A percentile compares a stretch with the other conserved stretches of the same genome.
phyloP scores from a whole-genome alignment of 1,139 yeast genomes.

The Candida tropicalis region DNA sequence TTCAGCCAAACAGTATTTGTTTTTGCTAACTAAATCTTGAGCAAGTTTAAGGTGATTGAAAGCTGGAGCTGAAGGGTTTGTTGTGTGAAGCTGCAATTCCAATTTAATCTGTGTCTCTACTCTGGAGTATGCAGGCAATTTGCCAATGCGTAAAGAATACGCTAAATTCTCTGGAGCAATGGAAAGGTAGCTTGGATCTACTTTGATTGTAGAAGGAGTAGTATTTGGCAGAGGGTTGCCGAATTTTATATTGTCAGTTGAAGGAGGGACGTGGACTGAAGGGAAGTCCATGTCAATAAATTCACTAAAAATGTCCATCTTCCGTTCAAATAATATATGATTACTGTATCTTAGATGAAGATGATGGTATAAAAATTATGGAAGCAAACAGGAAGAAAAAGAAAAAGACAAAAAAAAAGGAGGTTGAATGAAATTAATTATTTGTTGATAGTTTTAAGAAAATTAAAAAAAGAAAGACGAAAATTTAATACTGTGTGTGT shows the following conservation, averaged over 20 bases:
- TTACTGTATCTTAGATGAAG: too few relatives aligned
- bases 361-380: too few relatives aligned
- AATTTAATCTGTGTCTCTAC: constrained; percentile 95
- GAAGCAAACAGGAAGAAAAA: not conserved
- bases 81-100: constrained; percentile 51
- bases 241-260: constrained; percentile 36
- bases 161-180: constrained; percentile 51
- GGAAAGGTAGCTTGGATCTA: constrained; percentile 39
- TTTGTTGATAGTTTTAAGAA: not conserved
- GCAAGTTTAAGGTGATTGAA: constrained; percentile 56
- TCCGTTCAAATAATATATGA: not conserved
- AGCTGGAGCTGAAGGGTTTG: constrained; percentile 4
- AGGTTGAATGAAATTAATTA: not conserved
- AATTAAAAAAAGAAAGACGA: too few relatives aligned
- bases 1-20: constrained; percentile 68
- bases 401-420: not conserved
- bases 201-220: constrained; percentile 35
- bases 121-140: constrained; percentile 77
- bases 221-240: constrained; percentile 50
- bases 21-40: constrained; percentile 82
- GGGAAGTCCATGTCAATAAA: constrained; percentile 4
- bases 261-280: constrained; percentile 1
- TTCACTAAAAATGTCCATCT: constrained; percentile 2
- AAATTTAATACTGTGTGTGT: too few relatives aligned
- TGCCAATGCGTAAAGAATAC: constrained; percentile 57